phyloP scores from a whole-genome alignment of 2,329 filamentous ascomycete species.

The Atkinsonella hypoxylon region DNA sequence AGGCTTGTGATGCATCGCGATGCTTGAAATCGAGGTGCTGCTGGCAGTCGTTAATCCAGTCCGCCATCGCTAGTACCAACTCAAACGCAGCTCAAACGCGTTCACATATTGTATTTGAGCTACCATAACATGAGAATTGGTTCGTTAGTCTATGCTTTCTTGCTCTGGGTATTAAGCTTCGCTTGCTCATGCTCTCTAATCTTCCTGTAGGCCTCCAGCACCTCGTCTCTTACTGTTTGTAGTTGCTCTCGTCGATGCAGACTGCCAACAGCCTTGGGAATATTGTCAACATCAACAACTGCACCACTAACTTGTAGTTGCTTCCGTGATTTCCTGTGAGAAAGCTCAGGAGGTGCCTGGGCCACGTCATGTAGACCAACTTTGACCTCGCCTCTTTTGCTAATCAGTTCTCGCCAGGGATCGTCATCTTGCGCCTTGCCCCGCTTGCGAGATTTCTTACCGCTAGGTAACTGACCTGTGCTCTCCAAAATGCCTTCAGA shows the following conservation, averaged over 20 bases:
- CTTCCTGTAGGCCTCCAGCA: constrained; percentile 27
- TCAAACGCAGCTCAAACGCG: background rate
- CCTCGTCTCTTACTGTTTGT: constrained; percentile 21
- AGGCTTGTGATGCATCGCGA: too few species aligned
- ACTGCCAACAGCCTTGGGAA: constrained; percentile 28
- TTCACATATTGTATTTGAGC: background rate
- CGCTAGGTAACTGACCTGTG: constrained; percentile 25
- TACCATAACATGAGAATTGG: too few species aligned
- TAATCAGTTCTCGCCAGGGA: constrained; percentile 65
- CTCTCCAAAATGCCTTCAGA: constrained; percentile 26
- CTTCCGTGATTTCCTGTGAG: constrained; percentile 37
- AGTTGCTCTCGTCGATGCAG: constrained; percentile 27
- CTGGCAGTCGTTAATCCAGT: too few species aligned
- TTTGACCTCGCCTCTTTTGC: constrained; percentile 46
- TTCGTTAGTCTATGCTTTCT: background rate
- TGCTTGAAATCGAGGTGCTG: too few species aligned
- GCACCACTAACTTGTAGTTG: constrained; percentile 23
- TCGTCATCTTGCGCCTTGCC: constrained; percentile 49
- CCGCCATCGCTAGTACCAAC: too few species aligned
- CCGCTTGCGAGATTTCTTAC: constrained; percentile 16
- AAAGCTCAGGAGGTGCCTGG: constrained; percentile 63
- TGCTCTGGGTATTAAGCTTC: constrained; percentile 14
- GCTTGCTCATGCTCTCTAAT: constrained; percentile 26
- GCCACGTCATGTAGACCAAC: constrained; percentile 48
- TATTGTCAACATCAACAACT: constrained; percentile 22